A percentile compares a stretch with the other conserved stretches of the same genome.
Conservation (phyloP, 306 rosid species). For the Cucurbita pepo region DNA sequence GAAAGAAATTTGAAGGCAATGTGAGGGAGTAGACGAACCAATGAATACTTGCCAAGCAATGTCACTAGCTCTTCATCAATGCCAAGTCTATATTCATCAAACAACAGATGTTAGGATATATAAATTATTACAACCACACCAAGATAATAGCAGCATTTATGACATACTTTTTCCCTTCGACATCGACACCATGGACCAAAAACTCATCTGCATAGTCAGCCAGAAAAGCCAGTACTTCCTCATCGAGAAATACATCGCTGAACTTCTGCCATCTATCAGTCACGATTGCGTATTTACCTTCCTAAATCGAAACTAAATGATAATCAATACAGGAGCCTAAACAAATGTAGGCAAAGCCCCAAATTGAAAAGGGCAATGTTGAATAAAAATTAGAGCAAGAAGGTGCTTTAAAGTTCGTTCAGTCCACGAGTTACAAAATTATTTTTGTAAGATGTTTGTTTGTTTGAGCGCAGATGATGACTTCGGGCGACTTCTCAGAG, state of each 20-base stretch:
- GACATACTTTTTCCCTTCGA: conserved; percentile 89
- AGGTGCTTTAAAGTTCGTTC: neutral
- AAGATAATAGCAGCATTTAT: neutral
- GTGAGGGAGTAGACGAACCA: conserved; percentile 29
- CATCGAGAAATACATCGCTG: conserved; percentile 56
- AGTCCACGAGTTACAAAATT: neutral
- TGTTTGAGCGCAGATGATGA: neutral
- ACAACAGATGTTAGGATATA: conserved; percentile 5
- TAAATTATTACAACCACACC: neutral
- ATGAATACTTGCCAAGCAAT: conserved; percentile 72
- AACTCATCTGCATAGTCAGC: conserved; percentile 82
- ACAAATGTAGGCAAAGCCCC: neutral
- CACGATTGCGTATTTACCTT: conserved; percentile 73
- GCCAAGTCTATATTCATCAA: conserved; percentile 46
- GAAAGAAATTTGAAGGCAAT: neutral
- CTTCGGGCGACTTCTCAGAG: neutral
- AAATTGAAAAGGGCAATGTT: conserved; percentile 5
- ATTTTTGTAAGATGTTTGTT: neutral
- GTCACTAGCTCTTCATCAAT: conserved; percentile 94
- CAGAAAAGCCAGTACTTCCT: conserved; percentile 48
- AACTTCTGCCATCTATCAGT: conserved; percentile 97
- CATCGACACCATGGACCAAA: conserved; percentile 93
- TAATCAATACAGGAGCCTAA: neutral
- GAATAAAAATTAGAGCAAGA: neutral
- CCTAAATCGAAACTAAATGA: conserved; percentile 27